Base-by-base conservation (phyloP, 2,329 filamentous ascomycete species). In the Aspergillus phoenicis region DNA sequence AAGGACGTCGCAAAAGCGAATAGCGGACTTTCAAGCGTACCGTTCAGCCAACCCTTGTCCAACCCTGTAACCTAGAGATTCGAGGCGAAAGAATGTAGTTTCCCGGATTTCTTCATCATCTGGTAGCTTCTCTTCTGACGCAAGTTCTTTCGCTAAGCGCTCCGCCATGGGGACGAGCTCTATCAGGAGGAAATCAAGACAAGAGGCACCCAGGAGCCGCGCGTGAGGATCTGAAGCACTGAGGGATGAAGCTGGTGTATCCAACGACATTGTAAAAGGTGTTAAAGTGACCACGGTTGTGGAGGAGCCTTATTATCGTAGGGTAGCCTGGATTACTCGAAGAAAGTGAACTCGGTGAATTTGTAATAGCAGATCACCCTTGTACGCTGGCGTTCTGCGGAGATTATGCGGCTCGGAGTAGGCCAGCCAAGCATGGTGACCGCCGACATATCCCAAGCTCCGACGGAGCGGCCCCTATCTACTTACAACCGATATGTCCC, bases 121-220 rank as follows among this genome's bases (percentile, higher is more conserved):
- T 58, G 72, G 68, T 30, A 65, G 65, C 24, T 67, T 70, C 5
- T 73, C 73, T 3, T 71, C 63, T 3, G 63, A 61, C 5, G 69
- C 66, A 6, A 92, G 83, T 71, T 95, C 89, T 71, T 88, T 86
- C 22, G 91, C 89, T 64, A 98, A 84, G 66, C 95, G 88, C 77
- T 96, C 92, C 5, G 94, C 91, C 82, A 98, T 89, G 41, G 95
- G 95, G 15, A 99, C 95, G 58, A 99, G 87, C 81, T 99, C 95
- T 74, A 98, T 98, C 69, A 99, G 86, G 59, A 99, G 86, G 69
- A 99, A 90, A 78, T 99, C 95, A 70, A 99, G 87, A 75, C 91
- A 93, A 52, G 94, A 95, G 60, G 89, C 87, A 80, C 86, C 89
- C 70, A 97, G 84, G 79, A 93, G 91, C 62, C 87, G 87, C 61